Base-by-base conservation (phyloP, 257 asterid species). In the Coffea canephora region DNA sequence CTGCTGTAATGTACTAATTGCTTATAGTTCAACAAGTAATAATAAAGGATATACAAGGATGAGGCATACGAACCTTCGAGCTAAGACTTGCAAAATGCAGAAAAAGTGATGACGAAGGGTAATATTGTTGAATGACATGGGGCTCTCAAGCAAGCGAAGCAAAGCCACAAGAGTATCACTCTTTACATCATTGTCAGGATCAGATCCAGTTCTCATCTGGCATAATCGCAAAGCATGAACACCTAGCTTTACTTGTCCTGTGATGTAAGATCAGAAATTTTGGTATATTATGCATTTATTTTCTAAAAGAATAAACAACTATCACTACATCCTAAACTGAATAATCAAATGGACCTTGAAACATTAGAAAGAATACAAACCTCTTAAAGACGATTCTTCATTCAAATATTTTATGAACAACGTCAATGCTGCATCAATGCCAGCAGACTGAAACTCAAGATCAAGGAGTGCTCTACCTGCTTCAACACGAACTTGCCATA, bases 51-150 rank as follows among this genome's bases (percentile, higher is more conserved):
- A 83, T 52, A 81, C 69, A 86, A 25, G 45, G 41, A 61, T 41
- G 12, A 59, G 71, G 57, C 25, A 78, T 75, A 69, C 57, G 77
- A 75, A 95, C 99, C 99, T 94, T 88, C 87, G 86, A 67, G 97
- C 94, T 64, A 96, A 94, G 79, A 94, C 99, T 90, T 96, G 99
- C 87, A 96, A 89, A 81, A 94, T 92, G 95, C 98, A 90, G 90
- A 92, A 96, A 76, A 94, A 82, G 86, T 94, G 89, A 90, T 94
- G 99, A 66, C 99, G 97, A 78, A 96, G 97, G 72, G 79, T 77
- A 74, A 87, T 84, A 76, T 96, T 96, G 91, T 96, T 93, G 85
- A 96, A 96, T 69, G 97, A 91, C 88, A 90, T 68, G n/a, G 96
- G 95, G 87, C 99, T 92, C 90, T 94, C 98, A 81, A 96, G 97